Evolutionary conservation across 2,329 filamentous ascomycete genomes (phyloP).

Genomic region (Waltergamsia citrina): DNA sequence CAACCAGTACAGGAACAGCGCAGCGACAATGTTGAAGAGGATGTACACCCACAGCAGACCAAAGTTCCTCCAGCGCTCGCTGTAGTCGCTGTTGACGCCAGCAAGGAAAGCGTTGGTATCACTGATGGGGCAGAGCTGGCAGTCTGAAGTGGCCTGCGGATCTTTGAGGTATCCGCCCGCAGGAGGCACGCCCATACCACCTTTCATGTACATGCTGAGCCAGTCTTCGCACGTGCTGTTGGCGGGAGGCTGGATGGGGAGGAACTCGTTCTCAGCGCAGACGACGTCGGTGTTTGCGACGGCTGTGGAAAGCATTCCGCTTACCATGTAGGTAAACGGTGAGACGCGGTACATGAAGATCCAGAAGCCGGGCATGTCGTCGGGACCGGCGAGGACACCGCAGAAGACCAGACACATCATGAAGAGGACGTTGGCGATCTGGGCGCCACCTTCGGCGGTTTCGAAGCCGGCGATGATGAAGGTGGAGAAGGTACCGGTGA

Average conservation of each 20-base stretch:
- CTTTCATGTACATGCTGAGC: slow-evolving; percentile 45
- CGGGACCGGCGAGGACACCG: slow-evolving; percentile 53
- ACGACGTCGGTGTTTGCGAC: slow-evolving; percentile 56
- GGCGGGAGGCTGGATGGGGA: slow-evolving; percentile 52
- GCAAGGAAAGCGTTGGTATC: slow-evolving; percentile 44
- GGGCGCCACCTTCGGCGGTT: slow-evolving; percentile 66
- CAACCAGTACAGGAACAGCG: slow-evolving; percentile 47
- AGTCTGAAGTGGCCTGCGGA: slow-evolving; percentile 32
- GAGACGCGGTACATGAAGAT: slow-evolving; percentile 77
- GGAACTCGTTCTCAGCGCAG: slow-evolving; percentile 62
- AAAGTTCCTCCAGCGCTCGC: slow-evolving; percentile 59
- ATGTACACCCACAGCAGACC: slow-evolving; percentile 53
- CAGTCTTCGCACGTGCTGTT: slow-evolving; percentile 53
- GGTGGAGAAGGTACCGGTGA: slow-evolving; percentile 72
- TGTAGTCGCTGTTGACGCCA: slow-evolving; percentile 39
- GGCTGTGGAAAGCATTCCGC: slow-evolving; percentile 60
- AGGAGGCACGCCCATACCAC: not conserved
- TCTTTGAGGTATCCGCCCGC: slow-evolving; percentile 44
- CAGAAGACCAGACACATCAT: slow-evolving; percentile 51
- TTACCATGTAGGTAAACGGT: slow-evolving; percentile 74
- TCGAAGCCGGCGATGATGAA: slow-evolving; percentile 70
- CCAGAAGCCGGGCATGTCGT: slow-evolving; percentile 63
- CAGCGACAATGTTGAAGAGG: slow-evolving; percentile 46
- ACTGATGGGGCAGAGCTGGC: slow-evolving; percentile 43
- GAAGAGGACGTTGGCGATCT: slow-evolving; percentile 68